Evolutionary conservation across 192 early-diverging fungal species (phyloP), one percentile per base, ranked within the genome.

Genomic region (Coemansia sp.): DNA sequence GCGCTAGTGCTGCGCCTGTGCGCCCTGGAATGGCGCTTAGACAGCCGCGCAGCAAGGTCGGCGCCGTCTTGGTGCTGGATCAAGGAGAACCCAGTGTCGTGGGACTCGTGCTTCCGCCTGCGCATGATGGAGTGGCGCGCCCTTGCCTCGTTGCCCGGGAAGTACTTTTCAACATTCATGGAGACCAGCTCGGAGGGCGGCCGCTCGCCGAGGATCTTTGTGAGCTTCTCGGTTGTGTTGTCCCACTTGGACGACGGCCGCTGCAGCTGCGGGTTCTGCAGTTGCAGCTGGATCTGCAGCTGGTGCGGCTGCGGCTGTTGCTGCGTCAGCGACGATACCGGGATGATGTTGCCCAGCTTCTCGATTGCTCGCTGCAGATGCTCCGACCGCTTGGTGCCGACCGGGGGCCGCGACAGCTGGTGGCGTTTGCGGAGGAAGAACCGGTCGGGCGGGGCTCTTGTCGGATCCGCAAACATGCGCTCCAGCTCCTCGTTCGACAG

Each of bases 121-220:
- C 84, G 79, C 72, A 85, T 79, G 38, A 85, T 81, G 17, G 84
- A 85, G 65, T 81, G 70, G 16, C 84, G 84, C 19, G 79, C 84
- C 8, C 80, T 70, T 2, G 76, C 84, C 64, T 85, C 84, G 45
- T 85, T 85, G 41, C 90, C 90, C 3, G 97, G 95, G 74, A 99
- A 99, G 76, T 93, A 99, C 65, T 93, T 90, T 57, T 90, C 87
- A 43, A 99, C 85, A 65, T 97, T 92, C 66, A 91, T 91, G 25
- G 91, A 93, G 73, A 99, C 97, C 45, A 93, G 84, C 76, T 97
- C 95, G 11, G 94, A 93, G 0, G 92, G 93, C 10, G 97, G 97
- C 10, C 97, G 90, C 74, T 98, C 95, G 40, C 94, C 96, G 75
- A 98, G 95, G 75, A 97, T 95, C 46, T 90, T 88, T 71, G 68